Evolutionary conservation across 805 yeast species (phyloP), one percentile per base, ranked within the genome.

Genomic region (Danielia reshetovae): DNA sequence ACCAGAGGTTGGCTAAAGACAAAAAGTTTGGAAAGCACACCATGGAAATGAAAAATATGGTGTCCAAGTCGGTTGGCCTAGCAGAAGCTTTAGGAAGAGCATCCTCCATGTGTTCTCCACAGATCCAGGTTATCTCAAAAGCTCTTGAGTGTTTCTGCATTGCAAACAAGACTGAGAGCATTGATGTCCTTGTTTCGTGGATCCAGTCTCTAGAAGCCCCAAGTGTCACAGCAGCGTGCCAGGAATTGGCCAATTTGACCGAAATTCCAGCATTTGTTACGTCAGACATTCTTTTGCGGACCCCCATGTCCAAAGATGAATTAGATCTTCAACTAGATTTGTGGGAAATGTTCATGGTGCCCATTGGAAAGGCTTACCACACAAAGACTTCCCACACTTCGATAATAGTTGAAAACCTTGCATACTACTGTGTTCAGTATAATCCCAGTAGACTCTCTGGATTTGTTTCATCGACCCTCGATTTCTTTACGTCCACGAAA

Each of bases 231-330:
- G 49, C 46, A 2, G 60, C 70, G 3, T 68, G 73, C 36, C 24
- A 39, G 2, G 39, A 59, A 2, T 45, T 72, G 7, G 31, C 57
- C 0, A 55, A 59, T 12, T 38, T 52, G 7, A 34, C 51, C 1
- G 41, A 49, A 2, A 53, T 69, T 11, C 77, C 77, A 0, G 45
- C 62, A 1, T 67, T 62, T 46, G 55, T 72, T 1, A 30, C 57
- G 1, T 50, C 57, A 1, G 74, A 72, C 38, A 46, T 71, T 4
- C 44, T 69, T 2, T 40, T 54, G 1, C 52, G 77, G 29, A 55
- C 68, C 1, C 70, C 72, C 1, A 37, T 50, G 35, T 51, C 57
- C 5, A 39, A 41, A 14, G 43, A 52, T 5, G 72, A 68, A 25
- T 45, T 53, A 22, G 39, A 52, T 6, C 48, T 66, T 12, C 71